Percentiles rank a stretch among this genome's conserved stretches.
Conservation (phyloP, 495 filamentous ascomycete species). For the Neurospora sp. region DNA sequence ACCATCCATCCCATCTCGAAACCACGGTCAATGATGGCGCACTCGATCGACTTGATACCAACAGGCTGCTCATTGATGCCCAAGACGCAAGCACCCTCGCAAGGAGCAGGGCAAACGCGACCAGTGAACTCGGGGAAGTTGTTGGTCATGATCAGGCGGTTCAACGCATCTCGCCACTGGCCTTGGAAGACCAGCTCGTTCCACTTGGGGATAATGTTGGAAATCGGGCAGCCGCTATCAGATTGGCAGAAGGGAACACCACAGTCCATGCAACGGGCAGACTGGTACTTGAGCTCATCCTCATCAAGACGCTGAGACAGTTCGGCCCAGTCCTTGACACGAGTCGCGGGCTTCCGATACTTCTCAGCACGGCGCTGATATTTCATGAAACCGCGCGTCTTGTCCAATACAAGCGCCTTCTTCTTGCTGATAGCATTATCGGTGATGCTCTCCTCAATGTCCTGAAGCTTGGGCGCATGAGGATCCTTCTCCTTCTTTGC, state of each 20-base stretch:
- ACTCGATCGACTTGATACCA: slow-evolving; percentile 99
- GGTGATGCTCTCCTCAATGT: slow-evolving; percentile 90
- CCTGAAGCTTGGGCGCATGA: slow-evolving; percentile 75
- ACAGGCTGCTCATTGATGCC: slow-evolving; percentile 98
- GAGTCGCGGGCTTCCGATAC: slow-evolving; percentile 78
- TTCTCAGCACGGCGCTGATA: slow-evolving; percentile 92
- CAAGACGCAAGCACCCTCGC: slow-evolving; percentile 93
- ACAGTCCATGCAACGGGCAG: slow-evolving; percentile 98
- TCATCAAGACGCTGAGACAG: slow-evolving; percentile 81
- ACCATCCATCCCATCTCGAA: slow-evolving; percentile 99
- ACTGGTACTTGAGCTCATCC: slow-evolving; percentile 97
- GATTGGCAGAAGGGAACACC: slow-evolving; percentile 99
- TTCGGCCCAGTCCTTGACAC: slow-evolving; percentile 92
- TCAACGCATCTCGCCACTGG: slow-evolving; percentile 92
- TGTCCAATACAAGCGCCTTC: slow-evolving; percentile 90
- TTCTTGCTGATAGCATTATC: slow-evolving; percentile 88
- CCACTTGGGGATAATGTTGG: slow-evolving; percentile 99
- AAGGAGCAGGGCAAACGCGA: slow-evolving; percentile 95
- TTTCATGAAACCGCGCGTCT: slow-evolving; percentile 98
- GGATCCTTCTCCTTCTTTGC: slow-evolving; percentile 52
- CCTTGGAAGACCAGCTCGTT: slow-evolving; percentile 87
- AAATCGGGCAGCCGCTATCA: slow-evolving; percentile 94
- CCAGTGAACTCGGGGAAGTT: slow-evolving; percentile 99
- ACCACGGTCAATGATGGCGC: slow-evolving; percentile 96
- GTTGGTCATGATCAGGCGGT: slow-evolving; percentile 95